Evolutionary conservation across 495 filamentous ascomycete species (phyloP).

Genomic region (Melanomma pulvis-pyrius): DNA sequence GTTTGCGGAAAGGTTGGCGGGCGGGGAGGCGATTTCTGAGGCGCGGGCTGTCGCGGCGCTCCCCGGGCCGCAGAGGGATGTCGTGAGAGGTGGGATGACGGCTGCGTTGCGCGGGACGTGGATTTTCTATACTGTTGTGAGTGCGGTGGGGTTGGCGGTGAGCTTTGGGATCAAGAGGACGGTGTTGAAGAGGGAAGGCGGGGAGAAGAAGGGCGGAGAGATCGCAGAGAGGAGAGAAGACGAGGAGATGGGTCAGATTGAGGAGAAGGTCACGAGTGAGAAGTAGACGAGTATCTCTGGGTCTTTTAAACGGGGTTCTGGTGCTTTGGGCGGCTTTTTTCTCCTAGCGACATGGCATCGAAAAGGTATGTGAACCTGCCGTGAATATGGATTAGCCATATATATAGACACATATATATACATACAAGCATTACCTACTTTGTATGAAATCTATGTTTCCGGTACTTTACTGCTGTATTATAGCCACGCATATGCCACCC

Average conservation of each 20-base stretch:
- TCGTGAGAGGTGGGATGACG: conserved; percentile 17
- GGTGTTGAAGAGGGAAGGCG: conserved; percentile 59
- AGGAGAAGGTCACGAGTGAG: neutral
- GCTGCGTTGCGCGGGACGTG: conserved; percentile 15
- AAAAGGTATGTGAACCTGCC: no score
- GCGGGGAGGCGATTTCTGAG: conserved; percentile 27
- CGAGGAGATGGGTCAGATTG: neutral
- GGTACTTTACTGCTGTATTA: no score
- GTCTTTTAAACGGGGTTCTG: neutral
- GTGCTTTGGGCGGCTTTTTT: neutral
- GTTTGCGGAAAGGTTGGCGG: conserved; percentile 22
- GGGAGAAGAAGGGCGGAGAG: conserved; percentile 41
- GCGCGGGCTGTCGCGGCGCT: neutral
- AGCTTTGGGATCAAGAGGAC: conserved; percentile 59
- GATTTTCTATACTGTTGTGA: conserved; percentile 24
- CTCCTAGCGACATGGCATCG: neutral
- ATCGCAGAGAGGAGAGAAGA: neutral
- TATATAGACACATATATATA: no score
- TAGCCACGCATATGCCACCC: no score
- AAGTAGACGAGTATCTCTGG: neutral
- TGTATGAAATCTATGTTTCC: no score
- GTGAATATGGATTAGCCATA: no score
- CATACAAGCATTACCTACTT: no score
- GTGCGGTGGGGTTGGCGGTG: conserved; percentile 48
- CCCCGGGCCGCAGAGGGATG: conserved; percentile 15